Base-by-base conservation (phyloP, 257 asterid species). In the Solanum pennellii region DNA sequence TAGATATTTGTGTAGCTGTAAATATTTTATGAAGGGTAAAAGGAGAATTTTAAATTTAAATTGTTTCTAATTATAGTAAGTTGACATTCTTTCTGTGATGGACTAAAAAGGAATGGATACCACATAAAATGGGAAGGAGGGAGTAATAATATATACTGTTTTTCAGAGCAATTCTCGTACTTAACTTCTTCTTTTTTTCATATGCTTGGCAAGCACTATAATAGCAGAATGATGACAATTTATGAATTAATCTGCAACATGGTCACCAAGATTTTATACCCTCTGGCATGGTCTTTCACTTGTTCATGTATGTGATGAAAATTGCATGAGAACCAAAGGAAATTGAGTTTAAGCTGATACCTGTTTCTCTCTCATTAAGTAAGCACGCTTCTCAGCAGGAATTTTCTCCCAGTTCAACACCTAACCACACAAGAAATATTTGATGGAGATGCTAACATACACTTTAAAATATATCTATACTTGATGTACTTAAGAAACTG, bases 331-430 rank as follows among this genome's bases (percentile, higher is more conserved):
- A 29, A 47, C 29, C 11, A 29, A 49, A 60, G 44, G 82, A 69
- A 35, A 44, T 83, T 44, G 65, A 20, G 62, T 49, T 62, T 60
- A 45, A 71, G 83, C 45, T 52, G 35, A 62, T 83, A 94, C 99
- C 95, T 97, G 98, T 88, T 97, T 97, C 86, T 95, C 98, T 92
- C 96, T 94, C 95, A 89, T 92, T 89, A 97, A 68, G 91, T 95
- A 91, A 91, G 95, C 98, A 89, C 99, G 99, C 91, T 89, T 92
- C 89, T 95, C 99, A 29, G 96, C 92, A 80, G 99, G 98, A 91
- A 97, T 92, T 90, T 94, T 93, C 95, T 90, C 93, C 99, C 98
- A 95, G 87, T 89, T 89, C 91, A 97, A 88, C 88, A 95, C 96
- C 99, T 95, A 80, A 77, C 33, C 39, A 18, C 74, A 83, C 79